These are phyloP conservation scores for Pythium vanterpoolii DNA, from an alignment of 352 stramenopile species.

Conservation along the genomic window DNA sequence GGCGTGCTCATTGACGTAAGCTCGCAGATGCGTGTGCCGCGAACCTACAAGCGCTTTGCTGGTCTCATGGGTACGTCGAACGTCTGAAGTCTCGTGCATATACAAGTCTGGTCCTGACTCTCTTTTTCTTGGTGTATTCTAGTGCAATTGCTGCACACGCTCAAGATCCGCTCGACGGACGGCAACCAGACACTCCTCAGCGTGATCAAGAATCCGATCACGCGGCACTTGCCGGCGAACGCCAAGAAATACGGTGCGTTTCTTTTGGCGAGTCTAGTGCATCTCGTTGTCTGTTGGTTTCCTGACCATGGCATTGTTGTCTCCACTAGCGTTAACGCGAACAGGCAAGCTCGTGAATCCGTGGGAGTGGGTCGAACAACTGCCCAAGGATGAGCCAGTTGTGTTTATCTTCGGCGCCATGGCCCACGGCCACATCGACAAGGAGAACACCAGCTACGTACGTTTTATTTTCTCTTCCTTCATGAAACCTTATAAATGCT, in stretches of 20 bases:
- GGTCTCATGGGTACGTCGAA: constrained; percentile 89
- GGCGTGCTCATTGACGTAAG: constrained; percentile 99
- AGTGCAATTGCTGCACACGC: constrained; percentile 99
- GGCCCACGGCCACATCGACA: constrained; percentile 94
- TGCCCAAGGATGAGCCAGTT: constrained; percentile 91
- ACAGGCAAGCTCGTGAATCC: constrained; percentile 94
- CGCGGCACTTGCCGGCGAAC: constrained; percentile 95
- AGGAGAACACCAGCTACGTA: constrained; percentile 97
- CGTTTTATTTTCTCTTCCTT: constrained; percentile 11
- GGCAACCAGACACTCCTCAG: constrained; percentile 96
- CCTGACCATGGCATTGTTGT: neutral
- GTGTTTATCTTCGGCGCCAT: constrained; percentile 99
- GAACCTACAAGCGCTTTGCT: constrained; percentile 99
- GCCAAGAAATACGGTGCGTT: constrained; percentile 90
- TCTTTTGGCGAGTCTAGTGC: neutral
- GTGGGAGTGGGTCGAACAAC: constrained; percentile 90
- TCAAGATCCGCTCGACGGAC: constrained; percentile 99
- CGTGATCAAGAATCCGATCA: constrained; percentile 99
- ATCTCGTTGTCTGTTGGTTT: neutral
- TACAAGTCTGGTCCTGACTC: neutral
- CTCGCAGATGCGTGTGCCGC: constrained; percentile 96
- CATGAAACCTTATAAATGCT: neutral
- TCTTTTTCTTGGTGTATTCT: constrained; percentile 22
- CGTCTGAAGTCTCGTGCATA: neutral
- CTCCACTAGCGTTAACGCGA: constrained; percentile 81